A percentile compares a stretch with the other conserved stretches of the same genome.
phyloP scores from a whole-genome alignment of 139 green algal genomes.

The Chara braunii region DNA sequence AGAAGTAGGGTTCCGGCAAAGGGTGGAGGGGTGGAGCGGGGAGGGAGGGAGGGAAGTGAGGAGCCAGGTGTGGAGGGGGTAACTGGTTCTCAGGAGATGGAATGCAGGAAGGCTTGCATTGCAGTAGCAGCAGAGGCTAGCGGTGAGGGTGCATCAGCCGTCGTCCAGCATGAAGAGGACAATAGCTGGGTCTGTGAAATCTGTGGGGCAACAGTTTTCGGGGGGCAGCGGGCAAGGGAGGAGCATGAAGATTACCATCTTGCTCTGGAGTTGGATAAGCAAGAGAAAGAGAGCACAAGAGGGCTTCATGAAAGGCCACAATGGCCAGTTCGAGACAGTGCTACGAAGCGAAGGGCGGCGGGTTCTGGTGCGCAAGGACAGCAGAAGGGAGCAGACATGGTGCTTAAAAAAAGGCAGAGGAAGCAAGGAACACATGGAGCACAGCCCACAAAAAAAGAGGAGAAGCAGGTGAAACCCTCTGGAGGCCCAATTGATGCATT shows the following conservation, averaged over 20 bases:
- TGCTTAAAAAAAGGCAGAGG: background rate
- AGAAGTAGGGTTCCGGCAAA: too few relatives aligned
- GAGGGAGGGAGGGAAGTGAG: too few relatives aligned
- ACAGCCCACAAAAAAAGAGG: too few relatives aligned
- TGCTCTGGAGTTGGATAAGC: slow-evolving; percentile 25
- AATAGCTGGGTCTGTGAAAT: background rate
- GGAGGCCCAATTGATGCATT: too few relatives aligned
- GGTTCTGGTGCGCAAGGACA: background rate
- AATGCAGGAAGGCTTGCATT: background rate
- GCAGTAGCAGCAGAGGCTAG: background rate
- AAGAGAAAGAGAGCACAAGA: background rate
- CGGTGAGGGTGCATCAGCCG: background rate
- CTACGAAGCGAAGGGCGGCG: background rate
- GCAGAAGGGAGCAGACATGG: background rate
- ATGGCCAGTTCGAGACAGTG: background rate
- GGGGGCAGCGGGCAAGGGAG: slow-evolving; percentile 20
- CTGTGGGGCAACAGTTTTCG: slow-evolving; percentile 12
- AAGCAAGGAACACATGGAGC: too few relatives aligned
- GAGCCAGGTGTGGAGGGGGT: background rate
- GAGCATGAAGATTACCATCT: slow-evolving; percentile 38
- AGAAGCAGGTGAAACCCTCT: too few relatives aligned
- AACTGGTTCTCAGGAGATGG: background rate
- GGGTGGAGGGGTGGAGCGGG: too few relatives aligned
- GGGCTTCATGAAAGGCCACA: background rate
- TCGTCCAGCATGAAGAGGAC: background rate